A percentile compares a stretch with the other conserved stretches of the same genome.
Conservation (phyloP, 2,329 filamentous ascomycete species). For the Zymoseptoria crescenta region DNA sequence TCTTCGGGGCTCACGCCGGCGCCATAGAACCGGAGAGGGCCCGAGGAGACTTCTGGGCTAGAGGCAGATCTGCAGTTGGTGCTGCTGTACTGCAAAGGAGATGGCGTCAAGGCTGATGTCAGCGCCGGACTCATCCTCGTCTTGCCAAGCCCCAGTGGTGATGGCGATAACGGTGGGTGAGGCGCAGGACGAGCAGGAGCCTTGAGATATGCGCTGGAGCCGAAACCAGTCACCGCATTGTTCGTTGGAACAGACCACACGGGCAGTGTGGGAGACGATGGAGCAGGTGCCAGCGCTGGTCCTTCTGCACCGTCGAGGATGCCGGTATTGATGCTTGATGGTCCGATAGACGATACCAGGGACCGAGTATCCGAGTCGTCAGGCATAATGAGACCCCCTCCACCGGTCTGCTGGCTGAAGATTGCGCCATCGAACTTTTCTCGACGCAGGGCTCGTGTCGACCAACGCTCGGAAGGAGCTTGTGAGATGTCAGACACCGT, state of each 20-base stretch:
- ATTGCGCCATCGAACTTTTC: background rate
- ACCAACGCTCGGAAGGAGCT: background rate
- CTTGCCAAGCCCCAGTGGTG: background rate
- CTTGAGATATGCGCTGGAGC: background rate
- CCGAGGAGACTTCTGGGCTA: background rate
- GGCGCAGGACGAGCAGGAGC: background rate
- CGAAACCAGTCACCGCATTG: background rate
- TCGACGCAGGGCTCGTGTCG: background rate
- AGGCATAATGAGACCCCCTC: background rate
- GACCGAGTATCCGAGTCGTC: background rate
- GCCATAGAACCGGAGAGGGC: background rate
- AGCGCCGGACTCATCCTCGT: background rate
- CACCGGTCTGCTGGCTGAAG: background rate
- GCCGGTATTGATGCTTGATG: background rate
- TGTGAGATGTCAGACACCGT: background rate
- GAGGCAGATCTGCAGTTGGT: background rate
- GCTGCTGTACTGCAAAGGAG: background rate
- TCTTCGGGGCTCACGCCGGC: background rate
- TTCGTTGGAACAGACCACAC: background rate
- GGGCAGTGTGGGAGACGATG: background rate
- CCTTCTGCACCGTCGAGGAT: background rate
- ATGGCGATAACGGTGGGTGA: background rate
- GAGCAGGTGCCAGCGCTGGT: background rate
- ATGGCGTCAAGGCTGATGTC: background rate
- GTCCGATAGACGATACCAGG: background rate